phyloP scores from a whole-genome alignment of 768 basidiomycete genomes.

The Paxillus ammoniavirescens region DNA sequence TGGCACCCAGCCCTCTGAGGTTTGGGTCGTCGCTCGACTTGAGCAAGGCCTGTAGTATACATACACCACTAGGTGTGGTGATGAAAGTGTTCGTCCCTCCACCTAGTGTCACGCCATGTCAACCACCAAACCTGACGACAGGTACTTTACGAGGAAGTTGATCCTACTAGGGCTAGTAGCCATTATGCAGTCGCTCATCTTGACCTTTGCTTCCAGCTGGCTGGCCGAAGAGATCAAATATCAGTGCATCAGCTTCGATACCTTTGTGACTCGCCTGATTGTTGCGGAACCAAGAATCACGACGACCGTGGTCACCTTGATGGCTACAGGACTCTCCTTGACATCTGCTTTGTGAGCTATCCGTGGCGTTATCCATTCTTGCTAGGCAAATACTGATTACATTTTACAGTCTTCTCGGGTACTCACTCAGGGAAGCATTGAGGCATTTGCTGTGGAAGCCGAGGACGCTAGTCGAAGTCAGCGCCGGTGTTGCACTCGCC shows the following conservation, averaged over 20 bases:
- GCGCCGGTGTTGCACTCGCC: conserved; percentile 6
- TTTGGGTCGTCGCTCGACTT: too few relatives aligned
- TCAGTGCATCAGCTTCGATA: background rate
- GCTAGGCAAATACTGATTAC: too few relatives aligned
- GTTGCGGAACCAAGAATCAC: background rate
- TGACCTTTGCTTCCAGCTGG: background rate
- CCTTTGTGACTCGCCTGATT: background rate
- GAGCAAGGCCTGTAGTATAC: too few relatives aligned
- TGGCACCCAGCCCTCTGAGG: too few relatives aligned
- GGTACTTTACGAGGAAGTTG: too few relatives aligned
- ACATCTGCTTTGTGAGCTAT: background rate
- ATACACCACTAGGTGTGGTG: too few relatives aligned
- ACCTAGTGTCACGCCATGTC: too few relatives aligned
- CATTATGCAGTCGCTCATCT: background rate
- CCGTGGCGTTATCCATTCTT: too few relatives aligned
- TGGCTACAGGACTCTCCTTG: conserved; percentile 3
- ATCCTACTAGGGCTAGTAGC: background rate
- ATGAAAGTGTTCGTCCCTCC: too few relatives aligned
- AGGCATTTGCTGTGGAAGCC: conserved; percentile 10
- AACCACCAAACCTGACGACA: too few relatives aligned
- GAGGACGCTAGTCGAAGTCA: conserved; percentile 12
- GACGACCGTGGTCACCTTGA: conserved; percentile 4
- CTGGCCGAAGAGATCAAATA: background rate
- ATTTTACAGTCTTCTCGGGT: background rate
- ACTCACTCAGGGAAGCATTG: conserved; percentile 13